These are phyloP conservation scores for Teratosphaeria nubilosa DNA, from an alignment of 2,329 filamentous ascomycete species.

Conservation along the genomic window DNA sequence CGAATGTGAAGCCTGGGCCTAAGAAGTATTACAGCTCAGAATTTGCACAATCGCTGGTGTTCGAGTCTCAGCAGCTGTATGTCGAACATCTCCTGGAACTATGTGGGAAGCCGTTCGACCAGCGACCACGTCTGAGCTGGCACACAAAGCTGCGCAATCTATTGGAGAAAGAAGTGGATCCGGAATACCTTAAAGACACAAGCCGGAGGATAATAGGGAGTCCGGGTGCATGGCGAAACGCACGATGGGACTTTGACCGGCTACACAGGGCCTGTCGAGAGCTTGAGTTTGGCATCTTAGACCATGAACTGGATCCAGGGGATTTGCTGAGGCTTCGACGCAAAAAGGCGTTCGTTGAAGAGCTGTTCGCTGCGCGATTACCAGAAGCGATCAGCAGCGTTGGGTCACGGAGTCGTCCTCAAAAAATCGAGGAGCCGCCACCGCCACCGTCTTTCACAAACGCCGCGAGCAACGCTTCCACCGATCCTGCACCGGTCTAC, in stretches of 20 bases:
- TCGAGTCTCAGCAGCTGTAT: slow-evolving; percentile 6
- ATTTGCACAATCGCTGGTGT: slow-evolving; percentile 1
- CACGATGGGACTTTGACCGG: slow-evolving; percentile 5
- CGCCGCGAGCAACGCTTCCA: background rate
- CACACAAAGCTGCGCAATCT: slow-evolving; percentile 7
- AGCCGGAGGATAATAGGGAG: slow-evolving; percentile 3
- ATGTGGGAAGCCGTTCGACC: background rate
- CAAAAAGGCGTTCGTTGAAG: slow-evolving; percentile 1
- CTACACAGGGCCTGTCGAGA: slow-evolving; percentile 4
- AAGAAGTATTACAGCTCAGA: slow-evolving; percentile 9
- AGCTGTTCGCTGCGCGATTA: slow-evolving; percentile 1
- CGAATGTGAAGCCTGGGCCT: slow-evolving; percentile 2
- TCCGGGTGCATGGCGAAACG: slow-evolving; percentile 1
- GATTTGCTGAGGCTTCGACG: background rate
- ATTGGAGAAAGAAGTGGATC: slow-evolving; percentile 1
- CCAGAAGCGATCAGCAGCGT: background rate
- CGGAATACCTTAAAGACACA: background rate
- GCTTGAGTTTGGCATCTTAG: slow-evolving; percentile 4
- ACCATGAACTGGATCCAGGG: background rate
- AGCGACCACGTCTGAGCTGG: slow-evolving; percentile 2
- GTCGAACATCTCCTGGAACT: slow-evolving; percentile 8
- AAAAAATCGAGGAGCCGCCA: background rate
- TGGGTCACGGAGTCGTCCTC: background rate
- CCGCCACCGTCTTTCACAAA: background rate
- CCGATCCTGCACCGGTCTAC: background rate